Percentiles rank a stretch among this genome's conserved stretches.
Evolutionary conservation across 140 eudicot genomes (phyloP).

Genomic region (Senecio squalidus): DNA sequence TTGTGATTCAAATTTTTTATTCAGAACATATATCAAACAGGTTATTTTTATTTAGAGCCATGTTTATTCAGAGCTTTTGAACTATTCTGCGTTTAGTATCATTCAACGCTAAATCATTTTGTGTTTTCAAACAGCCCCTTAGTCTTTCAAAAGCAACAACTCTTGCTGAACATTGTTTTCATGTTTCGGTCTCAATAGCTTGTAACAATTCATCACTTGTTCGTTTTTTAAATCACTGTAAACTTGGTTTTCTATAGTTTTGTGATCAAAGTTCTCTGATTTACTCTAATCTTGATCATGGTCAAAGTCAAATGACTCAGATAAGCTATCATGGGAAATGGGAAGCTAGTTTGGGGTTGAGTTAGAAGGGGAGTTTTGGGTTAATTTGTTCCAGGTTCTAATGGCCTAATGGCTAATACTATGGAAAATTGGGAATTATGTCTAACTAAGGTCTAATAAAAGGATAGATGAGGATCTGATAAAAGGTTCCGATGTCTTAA

Average conservation of each 20-base stretch:
- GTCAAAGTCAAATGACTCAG: constrained; percentile 49
- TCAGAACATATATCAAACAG: no score
- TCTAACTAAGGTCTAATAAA: neutral
- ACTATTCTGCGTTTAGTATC: no score
- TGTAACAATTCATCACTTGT: constrained; percentile 42
- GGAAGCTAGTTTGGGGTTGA: no score
- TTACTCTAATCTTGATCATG: constrained; percentile 34
- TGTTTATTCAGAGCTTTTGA: no score
- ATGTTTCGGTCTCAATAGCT: constrained; percentile 45
- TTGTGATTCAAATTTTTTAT: no score
- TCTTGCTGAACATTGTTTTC: constrained; percentile 55
- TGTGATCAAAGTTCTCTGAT: constrained; percentile 39
- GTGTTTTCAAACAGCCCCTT: no score
- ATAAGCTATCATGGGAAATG: constrained; percentile 50
- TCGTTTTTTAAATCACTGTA: constrained; percentile 15
- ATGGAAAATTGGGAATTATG: constrained; percentile 22
- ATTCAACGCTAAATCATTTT: no score
- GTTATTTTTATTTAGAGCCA: no score
- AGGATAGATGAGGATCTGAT: no score
- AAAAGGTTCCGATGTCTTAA: no score
- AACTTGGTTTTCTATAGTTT: neutral
- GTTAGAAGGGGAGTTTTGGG: no score
- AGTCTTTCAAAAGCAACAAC: constrained; percentile 49
- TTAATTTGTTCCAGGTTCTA: constrained; percentile 11
- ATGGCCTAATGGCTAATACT: constrained; percentile 16